phyloP scores from a whole-genome alignment of 2,329 filamentous ascomycete genomes.

The Aureobasidium namibiae region DNA sequence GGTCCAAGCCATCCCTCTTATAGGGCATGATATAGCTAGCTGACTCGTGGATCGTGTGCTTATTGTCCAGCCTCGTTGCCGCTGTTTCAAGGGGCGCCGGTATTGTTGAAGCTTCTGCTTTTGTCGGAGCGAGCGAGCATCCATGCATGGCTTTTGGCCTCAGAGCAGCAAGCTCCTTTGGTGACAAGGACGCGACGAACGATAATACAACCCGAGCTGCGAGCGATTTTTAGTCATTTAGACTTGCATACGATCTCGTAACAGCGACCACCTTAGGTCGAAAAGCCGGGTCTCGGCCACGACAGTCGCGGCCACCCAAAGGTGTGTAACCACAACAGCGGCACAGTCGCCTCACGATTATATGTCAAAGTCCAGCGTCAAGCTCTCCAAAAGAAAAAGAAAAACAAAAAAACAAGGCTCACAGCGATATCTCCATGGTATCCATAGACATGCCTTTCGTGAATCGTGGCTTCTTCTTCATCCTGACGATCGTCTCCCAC shows the following conservation, averaged over 20 bases:
- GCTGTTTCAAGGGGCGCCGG: not conserved
- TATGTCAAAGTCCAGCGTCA: not conserved
- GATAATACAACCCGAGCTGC: not conserved
- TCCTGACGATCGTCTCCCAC: not conserved
- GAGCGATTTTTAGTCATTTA: not conserved
- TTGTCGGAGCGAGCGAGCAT: no score
- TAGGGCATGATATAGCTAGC: no score
- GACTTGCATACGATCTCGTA: not conserved
- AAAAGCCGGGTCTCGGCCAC: not conserved
- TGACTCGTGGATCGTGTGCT: not conserved
- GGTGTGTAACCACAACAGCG: not conserved
- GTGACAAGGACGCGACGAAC: not conserved
- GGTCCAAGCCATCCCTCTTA: no score
- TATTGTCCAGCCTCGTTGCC: not conserved
- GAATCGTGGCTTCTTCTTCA: not conserved
- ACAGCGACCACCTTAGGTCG: not conserved
- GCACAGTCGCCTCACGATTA: not conserved
- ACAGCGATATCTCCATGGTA: not conserved
- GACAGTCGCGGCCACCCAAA: not conserved
- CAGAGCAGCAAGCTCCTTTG: no score
- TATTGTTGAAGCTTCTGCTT: not conserved
- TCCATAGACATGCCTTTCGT: not conserved
- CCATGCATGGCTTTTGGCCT: no score
- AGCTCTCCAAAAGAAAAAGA: no score
- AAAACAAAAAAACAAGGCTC: no score